Evolutionary conservation across 768 basidiomycete genomes (phyloP), one percentile per base, ranked within the genome.

Genomic region (Boletus patriciae): DNA sequence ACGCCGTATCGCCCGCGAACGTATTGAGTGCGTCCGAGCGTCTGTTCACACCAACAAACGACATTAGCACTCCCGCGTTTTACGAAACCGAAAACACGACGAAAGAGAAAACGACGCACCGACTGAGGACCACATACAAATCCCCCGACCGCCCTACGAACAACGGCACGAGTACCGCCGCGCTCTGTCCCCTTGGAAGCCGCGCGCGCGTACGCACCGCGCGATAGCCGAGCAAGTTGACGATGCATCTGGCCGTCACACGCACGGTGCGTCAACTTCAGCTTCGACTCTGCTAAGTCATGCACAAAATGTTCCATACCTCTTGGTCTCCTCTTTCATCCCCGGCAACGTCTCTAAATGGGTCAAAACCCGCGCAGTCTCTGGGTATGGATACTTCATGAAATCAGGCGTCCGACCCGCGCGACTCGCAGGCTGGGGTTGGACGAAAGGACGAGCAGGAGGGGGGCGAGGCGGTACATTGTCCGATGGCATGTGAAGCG

Each of bases 61-160:
- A 33, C 16, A 44, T 37, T 38, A 43, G 34, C n/a, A 16, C 44
- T 2, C 36, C 36, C 34, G 6, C 16, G 6, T 8, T 16, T 25
- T 15, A 15, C 18, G 19, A 16, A n/a, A 18, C 51, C 16, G 6
- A 13, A 37, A 40, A 16, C 9, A 3, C 25, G 18, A 5, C 11
- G 4, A 21, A 47, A 18, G 11, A 8, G 9, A 11, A 12, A 65
- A 55, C 54, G 53, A 76, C 88, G 64, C 66, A 90, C 91, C 86
- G 78, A 64, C 83, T 92, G n/a, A 95, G 78, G 31, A 94, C 68
- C 4, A 95, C 94, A 62, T 94, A 90, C 25, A 96, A 65, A 62
- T 95, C 91, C 6, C 94, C 93, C 31, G 79, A 78, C 8, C 93
- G 77, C 0, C 94, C 94, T 3, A 93, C 84, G 58, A 96, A 96